Conservation (phyloP, 2,329 filamentous ascomycete species). For the Cadophora sp. region DNA sequence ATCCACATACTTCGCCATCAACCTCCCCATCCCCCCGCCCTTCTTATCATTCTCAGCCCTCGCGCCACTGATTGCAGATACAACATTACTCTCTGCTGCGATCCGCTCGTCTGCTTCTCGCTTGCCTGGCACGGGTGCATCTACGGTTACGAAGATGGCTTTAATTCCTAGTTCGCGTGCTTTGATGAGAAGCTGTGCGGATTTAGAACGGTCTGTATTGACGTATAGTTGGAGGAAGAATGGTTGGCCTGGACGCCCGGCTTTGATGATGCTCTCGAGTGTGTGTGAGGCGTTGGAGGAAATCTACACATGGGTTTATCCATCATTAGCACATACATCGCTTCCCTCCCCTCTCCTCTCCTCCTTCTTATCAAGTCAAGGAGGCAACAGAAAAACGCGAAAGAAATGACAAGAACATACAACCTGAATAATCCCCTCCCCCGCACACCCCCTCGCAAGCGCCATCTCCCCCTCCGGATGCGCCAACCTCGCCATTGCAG, state of each 20-base stretch:
- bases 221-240: constrained; percentile 69
- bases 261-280: constrained; percentile 56
- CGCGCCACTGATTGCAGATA: constrained; percentile 57
- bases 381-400: constrained; percentile 43
- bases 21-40: constrained; percentile 60
- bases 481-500: constrained; percentile 68
- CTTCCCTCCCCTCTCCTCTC: too few relatives aligned
- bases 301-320: too few relatives aligned
- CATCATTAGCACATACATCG: too few relatives aligned
- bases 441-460: constrained; percentile 55
- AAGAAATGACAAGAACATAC: too few relatives aligned
- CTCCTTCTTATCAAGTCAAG: constrained; percentile 45
- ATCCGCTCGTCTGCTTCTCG: constrained; percentile 54
- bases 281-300: constrained; percentile 60
- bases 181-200: constrained; percentile 55
- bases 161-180: constrained; percentile 56
- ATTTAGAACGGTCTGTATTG: constrained; percentile 60
- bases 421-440: constrained; percentile 54
- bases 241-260: constrained; percentile 25
- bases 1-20: constrained; percentile 65
- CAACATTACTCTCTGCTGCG: constrained; percentile 54
- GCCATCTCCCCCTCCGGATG: constrained; percentile 68
- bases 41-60: constrained; percentile 58
- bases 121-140: constrained; percentile 64
- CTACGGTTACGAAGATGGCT: constrained; percentile 64